phyloP scores from a whole-genome alignment of 2,329 filamentous ascomycete genomes.

The Cercospora beticola region DNA sequence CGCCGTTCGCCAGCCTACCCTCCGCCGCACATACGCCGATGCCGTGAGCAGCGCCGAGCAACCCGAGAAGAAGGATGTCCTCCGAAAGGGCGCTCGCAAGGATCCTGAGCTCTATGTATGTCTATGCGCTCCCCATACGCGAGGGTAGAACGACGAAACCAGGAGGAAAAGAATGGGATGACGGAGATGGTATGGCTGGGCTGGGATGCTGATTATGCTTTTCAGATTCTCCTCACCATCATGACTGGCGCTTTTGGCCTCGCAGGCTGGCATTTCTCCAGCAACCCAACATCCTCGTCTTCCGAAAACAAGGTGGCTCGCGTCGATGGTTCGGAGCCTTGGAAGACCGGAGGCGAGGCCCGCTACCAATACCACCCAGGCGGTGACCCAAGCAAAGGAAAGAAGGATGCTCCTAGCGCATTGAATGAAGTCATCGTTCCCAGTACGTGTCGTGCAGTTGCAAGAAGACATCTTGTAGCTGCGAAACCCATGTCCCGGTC shows the following conservation, averaged over 20 bases:
- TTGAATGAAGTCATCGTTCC: slow-evolving; percentile 93
- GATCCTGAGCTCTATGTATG: slow-evolving; percentile 75
- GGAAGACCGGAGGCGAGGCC: slow-evolving; percentile 68
- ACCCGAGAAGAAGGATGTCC: slow-evolving; percentile 47
- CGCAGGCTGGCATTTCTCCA: slow-evolving; percentile 86
- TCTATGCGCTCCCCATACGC: neutral
- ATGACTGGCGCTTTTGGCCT: slow-evolving; percentile 87
- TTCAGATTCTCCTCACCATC: slow-evolving; percentile 81
- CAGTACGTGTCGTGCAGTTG: slow-evolving; percentile 46
- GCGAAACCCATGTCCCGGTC: too few species aligned
- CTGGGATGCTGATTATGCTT: neutral
- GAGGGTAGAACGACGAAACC: neutral
- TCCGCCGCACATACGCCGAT: slow-evolving; percentile 41
- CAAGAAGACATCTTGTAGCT: too few species aligned
- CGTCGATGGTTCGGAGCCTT: slow-evolving; percentile 79
- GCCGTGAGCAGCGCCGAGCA: slow-evolving; percentile 42
- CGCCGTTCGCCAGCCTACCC: slow-evolving; percentile 34
- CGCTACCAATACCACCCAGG: slow-evolving; percentile 72
- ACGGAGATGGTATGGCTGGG: neutral
- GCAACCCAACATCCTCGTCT: slow-evolving; percentile 78
- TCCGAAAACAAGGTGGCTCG: slow-evolving; percentile 78
- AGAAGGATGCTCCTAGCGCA: slow-evolving; percentile 89
- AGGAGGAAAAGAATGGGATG: neutral
- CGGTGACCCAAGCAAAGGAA: slow-evolving; percentile 71
- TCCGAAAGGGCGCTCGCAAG: slow-evolving; percentile 64